Conservation (phyloP, 768 basidiomycete genomes). For the Tylopilus plumbeoviolaceoides region DNA sequence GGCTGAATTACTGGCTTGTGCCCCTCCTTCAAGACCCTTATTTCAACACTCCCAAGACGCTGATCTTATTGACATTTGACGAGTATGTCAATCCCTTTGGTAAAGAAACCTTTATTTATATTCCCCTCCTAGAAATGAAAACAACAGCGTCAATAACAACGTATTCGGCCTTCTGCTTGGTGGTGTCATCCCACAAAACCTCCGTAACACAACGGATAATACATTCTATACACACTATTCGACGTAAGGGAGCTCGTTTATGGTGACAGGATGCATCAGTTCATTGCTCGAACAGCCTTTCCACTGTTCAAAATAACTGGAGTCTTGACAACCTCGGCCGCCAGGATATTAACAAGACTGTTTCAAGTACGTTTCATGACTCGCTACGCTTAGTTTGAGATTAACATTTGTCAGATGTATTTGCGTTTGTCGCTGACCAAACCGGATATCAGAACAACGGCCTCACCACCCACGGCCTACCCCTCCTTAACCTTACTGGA, state of each 20-base stretch:
- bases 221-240: conserved; percentile 64
- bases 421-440: conserved; percentile 42
- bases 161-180: conserved; percentile 46
- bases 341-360: conserved; percentile 47
- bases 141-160: conserved; percentile 40
- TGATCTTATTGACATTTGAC: background rate
- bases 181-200: conserved; percentile 38
- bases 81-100: conserved; percentile 23
- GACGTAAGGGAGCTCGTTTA: conserved; percentile 12
- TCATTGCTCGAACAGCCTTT: conserved; percentile 28
- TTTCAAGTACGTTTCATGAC: no score
- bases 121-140: conserved; percentile 20
- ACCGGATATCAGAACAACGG: conserved; percentile 41
- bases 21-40: background rate
- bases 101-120: background rate
- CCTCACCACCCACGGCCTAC: conserved; percentile 24
- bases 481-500: conserved; percentile 39
- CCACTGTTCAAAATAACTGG: conserved; percentile 61
- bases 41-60: background rate
- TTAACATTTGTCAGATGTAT: conserved; percentile 48
- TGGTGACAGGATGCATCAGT: background rate
- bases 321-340: conserved; percentile 55
- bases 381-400: no score
- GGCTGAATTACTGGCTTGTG: conserved; percentile 41
- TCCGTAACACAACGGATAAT: conserved; percentile 44